Evolutionary conservation across 495 filamentous ascomycete genomes (phyloP).

Genomic region (Aspergillus olivimuriae): DNA sequence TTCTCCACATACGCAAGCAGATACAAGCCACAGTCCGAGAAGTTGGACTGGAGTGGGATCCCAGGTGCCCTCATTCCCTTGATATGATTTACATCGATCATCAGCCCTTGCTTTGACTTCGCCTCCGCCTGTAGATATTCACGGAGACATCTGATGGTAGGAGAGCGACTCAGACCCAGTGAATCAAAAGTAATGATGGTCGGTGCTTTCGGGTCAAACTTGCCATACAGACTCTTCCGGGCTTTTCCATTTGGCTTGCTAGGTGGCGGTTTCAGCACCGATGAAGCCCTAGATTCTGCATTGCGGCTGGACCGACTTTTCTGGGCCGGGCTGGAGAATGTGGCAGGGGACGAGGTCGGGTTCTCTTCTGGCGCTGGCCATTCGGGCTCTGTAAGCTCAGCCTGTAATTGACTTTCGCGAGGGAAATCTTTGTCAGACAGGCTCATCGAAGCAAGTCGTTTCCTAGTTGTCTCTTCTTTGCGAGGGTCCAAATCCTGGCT

Average conservation of each 20-base stretch:
- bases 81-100: conserved; percentile 43
- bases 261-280: too few species aligned
- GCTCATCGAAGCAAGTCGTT: conserved; percentile 23
- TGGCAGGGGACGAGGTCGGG: conserved; percentile 7
- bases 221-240: conserved; percentile 15
- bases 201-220: conserved; percentile 37
- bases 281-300: too few species aligned
- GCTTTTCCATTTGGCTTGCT: conserved; percentile 30
- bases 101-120: conserved; percentile 56
- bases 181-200: conserved; percentile 89
- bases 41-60: conserved; percentile 78
- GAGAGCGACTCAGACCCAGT: conserved; percentile 53
- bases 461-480: conserved; percentile 16
- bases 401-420: not conserved
- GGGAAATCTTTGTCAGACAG: conserved; percentile 9
- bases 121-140: conserved; percentile 74
- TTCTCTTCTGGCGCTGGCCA: conserved; percentile 26
- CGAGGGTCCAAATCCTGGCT: conserved; percentile 6
- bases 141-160: conserved; percentile 59
- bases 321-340: conserved; percentile 5
- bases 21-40: conserved; percentile 83
- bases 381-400: conserved; percentile 12
- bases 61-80: conserved; percentile 61
- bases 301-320: conserved; percentile 1
- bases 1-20: conserved; percentile 75